Base-by-base conservation (phyloP, 1,139 yeast species). In the Sugiyamaella novakii region DNA sequence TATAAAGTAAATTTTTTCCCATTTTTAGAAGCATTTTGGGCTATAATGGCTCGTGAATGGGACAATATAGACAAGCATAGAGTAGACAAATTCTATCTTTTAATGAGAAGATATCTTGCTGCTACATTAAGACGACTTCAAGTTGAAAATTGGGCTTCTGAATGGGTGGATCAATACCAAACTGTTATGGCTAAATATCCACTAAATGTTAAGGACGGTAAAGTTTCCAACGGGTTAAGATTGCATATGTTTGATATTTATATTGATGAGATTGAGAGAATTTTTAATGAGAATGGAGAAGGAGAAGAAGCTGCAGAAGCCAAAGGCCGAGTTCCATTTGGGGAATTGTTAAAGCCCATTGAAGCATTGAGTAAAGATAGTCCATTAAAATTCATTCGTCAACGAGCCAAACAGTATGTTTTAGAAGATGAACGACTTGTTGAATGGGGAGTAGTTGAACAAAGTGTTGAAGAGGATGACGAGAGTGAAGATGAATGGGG, bases 221-320 rank as follows among this genome's bases (percentile, higher is more conserved):
- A 77, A 57, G 74, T 83, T 34, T 84, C 95, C 40, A 78, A 78
- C 57, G 95, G 95, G 21, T 76, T 92, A 47, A 83, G 96, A 28
- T 80, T 86, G 67, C 98, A 92, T 69, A 69, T 92, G 47, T 77
- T 87, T 57, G 98, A 92, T 69, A 80, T 92, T 14, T 83, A 80
- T 63, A 67, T 87, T 39, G 98, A 91, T 61, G 98, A 92, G 68
- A 72, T 92, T 56, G 95, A 84, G 60, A 76, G 77, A 54, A 78
- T 84, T 7, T 65, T 84, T 50, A 78, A 79, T 53, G 79, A 72
- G 61, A 41, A 29, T 29, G 67, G 65, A 22, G 61, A 47, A 17
- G 58, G 61, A 41, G 58, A 56, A 35, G 50, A 54, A 17, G 64
- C 67, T 1, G 29, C 17, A 14, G 28, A 33, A 3, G 35, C 34